Base-by-base conservation (phyloP, 1,284 basidiomycete species). In the Ganoderma multipileum region DNA sequence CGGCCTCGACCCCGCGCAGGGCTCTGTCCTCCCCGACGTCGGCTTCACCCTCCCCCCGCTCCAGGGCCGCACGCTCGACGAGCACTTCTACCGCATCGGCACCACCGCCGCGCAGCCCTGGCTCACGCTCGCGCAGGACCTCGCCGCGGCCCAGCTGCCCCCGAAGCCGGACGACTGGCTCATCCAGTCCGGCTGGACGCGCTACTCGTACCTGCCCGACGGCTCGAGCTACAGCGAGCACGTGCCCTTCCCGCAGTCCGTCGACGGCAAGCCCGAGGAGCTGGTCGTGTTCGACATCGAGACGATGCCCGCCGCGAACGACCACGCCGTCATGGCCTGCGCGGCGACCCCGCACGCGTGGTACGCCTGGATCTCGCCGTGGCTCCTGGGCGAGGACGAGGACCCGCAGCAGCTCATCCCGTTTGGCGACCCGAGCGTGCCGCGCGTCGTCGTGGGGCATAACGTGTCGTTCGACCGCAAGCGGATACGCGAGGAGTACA, bases 361-460 rank as follows among this genome's bases (percentile, higher is more conserved):
- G 97, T 99, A 99, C 78, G 90, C 90, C 5, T 99, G 98, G 97
- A 88, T 98, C 68, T 97, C 94, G 1, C 97, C 97, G 0, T 97
- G 96, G 91, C 83, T 99, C 5, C 86, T 98, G 6, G 89, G 89
- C 14, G 87, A 92, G 71, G 85, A 90, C 2, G 78, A 83, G 2
- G 83, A 89, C 59, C 84, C 87, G 1, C 84, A 89, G 60, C 96
- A 97, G 55, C 83, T 97, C 60, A 91, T 97, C 64, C 91, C 95
- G 0, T 73, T 97, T 4, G 93, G 93, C 9, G 81, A 85, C 67
- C 78, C 84, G 7, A 72, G 78, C 36, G 73, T 78, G 0, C 84
- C 90, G 0, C 87, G 92, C 9, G 80, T 99, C 28, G 84, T 98
- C 39, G 89, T 99, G 16, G 97, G 97, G 1, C 98, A 99, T 81